A percentile compares a stretch with the other conserved stretches of the same genome.
Evolutionary conservation across 805 yeast genomes (phyloP).

Genomic region (Zygosaccharomyces bailii): DNA sequence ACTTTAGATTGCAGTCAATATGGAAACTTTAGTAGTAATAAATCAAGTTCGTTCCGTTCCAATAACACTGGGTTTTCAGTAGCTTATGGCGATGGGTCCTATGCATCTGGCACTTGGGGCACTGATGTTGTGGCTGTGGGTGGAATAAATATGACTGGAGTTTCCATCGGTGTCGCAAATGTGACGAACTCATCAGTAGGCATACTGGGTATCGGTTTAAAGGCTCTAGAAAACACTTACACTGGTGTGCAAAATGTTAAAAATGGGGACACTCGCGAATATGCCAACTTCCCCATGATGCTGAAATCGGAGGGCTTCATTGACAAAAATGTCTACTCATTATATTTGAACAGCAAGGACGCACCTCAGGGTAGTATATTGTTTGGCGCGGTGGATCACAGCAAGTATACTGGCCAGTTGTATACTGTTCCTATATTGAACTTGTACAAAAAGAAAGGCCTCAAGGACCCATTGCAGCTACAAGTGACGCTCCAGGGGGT

Average conservation of each 20-base stretch:
- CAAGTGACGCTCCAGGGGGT: slow-evolving; percentile 36
- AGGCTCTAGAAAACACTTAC: slow-evolving; percentile 60
- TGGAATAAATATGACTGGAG: slow-evolving; percentile 34
- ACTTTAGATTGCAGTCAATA: slow-evolving; percentile 36
- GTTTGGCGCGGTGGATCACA: slow-evolving; percentile 42
- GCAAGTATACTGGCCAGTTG: slow-evolving; percentile 38
- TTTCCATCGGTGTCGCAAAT: slow-evolving; percentile 36
- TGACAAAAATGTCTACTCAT: slow-evolving; percentile 37
- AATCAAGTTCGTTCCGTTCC: slow-evolving; percentile 36
- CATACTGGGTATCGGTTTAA: slow-evolving; percentile 51
- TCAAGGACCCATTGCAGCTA: slow-evolving; percentile 22
- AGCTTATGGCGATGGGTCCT: slow-evolving; percentile 50
- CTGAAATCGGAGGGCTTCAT: slow-evolving; percentile 37
- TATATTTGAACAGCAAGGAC: slow-evolving; percentile 49
- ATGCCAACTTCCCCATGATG: slow-evolving; percentile 21
- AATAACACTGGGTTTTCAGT: slow-evolving; percentile 41
- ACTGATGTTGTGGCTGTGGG: slow-evolving; percentile 23
- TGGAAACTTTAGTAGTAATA: slow-evolving; percentile 39
- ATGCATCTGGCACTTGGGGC: slow-evolving; percentile 55
- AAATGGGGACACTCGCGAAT: slow-evolving; percentile 8
- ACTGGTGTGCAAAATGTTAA: slow-evolving; percentile 31
- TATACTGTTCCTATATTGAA: slow-evolving; percentile 30
- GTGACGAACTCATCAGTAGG: slow-evolving; percentile 39
- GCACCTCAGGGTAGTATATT: slow-evolving; percentile 45
- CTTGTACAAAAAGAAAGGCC: slow-evolving; percentile 17